A percentile compares a stretch with the other conserved stretches of the same genome.
phyloP scores from a whole-genome alignment of 495 filamentous ascomycete species.

The Pyrenula aspistea region DNA sequence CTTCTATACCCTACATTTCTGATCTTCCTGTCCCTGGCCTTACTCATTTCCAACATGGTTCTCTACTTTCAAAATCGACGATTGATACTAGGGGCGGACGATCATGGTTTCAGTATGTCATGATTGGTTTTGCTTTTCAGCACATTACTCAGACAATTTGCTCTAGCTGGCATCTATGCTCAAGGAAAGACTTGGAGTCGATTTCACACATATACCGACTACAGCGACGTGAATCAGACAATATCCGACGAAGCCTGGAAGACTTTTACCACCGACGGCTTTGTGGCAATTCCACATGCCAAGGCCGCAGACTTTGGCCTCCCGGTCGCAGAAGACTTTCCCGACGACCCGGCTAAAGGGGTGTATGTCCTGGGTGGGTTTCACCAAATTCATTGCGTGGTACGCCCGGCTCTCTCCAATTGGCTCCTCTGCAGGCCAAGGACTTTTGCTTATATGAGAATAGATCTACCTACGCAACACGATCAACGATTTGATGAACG shows the following conservation, averaged over 20 bases:
- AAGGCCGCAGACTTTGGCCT: conserved; percentile 9
- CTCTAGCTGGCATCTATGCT: conserved; percentile 1
- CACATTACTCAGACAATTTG: background rate
- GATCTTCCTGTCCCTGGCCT: conserved; percentile 1
- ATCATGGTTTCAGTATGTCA: too few relatives aligned
- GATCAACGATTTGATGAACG: background rate
- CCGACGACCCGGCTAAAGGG: conserved; percentile 16
- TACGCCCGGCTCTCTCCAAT: conserved; percentile 4
- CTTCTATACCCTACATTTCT: background rate
- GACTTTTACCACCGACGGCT: conserved; percentile 9
- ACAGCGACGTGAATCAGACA: background rate
- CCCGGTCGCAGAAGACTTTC: conserved; percentile 11
- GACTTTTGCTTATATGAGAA: background rate
- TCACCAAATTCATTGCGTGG: conserved; percentile 23
- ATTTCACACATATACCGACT: conserved; percentile 3
- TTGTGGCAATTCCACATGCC: conserved; percentile 12
- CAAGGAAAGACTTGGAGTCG: conserved; percentile 1
- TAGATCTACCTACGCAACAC: background rate
- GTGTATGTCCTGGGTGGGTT: conserved; percentile 22
- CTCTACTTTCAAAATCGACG: too few relatives aligned
- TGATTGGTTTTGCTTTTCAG: background rate
- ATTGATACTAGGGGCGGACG: too few relatives aligned
- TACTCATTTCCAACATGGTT: too few relatives aligned
- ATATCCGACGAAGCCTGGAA: conserved; percentile 12
- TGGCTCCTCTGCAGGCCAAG: too few relatives aligned